A percentile compares a stretch with the other conserved stretches of the same genome.
These are phyloP conservation scores for Lentinula sp. DNA, from an alignment of 768 basidiomycete genomes.

Conservation along the genomic window DNA sequence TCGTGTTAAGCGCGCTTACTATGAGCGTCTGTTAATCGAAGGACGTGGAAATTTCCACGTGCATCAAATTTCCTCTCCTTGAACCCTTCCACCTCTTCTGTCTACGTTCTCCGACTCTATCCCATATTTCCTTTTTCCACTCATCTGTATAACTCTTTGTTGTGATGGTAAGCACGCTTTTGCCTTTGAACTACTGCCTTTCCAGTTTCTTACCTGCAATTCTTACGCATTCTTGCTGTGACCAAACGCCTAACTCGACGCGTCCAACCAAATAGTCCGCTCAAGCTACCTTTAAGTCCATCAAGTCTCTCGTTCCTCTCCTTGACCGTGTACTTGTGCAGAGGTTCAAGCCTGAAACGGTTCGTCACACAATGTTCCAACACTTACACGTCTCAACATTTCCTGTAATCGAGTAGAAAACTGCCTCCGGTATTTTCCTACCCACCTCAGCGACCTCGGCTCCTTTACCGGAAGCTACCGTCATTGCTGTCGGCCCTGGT, in stretches of 20 bases:
- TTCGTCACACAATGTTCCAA: conserved; percentile 20
- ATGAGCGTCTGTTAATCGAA: background rate
- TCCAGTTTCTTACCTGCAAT: too few species aligned
- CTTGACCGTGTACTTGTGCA: conserved; percentile 97
- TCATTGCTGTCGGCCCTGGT: conserved; percentile 93
- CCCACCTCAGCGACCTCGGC: conserved; percentile 81
- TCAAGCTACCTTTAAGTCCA: conserved; percentile 93
- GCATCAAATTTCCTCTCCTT: background rate
- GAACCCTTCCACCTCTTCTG: background rate
- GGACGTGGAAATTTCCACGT: background rate
- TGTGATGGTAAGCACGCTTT: background rate
- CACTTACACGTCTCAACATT: background rate
- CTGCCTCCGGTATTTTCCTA: conserved; percentile 92
- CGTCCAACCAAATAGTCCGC: conserved; percentile 44
- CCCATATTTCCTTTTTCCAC: background rate
- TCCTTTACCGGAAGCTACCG: conserved; percentile 95
- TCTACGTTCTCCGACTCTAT: background rate
- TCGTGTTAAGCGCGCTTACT: background rate
- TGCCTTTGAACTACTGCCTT: background rate
- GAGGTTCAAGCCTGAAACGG: conserved; percentile 94
- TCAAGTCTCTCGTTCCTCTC: conserved; percentile 85
- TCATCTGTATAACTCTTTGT: background rate
- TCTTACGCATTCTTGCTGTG: too few species aligned
- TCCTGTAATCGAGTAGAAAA: conserved; percentile 61
- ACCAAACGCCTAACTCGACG: background rate